Percentiles rank a stretch among this genome's conserved stretches.
These are phyloP conservation scores for Chrysanthemum seticuspe DNA, from an alignment of 129 eudicot genomes.

Conservation along the genomic window DNA sequence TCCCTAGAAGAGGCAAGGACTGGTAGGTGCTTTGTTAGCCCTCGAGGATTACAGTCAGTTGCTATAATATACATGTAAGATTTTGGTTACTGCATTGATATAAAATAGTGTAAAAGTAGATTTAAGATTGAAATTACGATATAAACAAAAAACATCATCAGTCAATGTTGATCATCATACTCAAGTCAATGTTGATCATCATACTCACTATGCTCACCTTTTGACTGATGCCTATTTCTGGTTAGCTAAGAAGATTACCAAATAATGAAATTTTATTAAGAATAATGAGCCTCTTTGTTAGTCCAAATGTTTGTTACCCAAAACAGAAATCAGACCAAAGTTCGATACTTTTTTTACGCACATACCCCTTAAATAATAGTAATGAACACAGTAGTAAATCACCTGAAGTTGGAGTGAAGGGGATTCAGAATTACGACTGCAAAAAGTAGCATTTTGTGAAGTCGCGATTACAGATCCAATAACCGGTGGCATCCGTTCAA, in stretches of 20 bases:
- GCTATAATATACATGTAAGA: conserved; percentile 50
- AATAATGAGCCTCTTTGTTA: neutral
- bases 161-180: conserved; percentile 5
- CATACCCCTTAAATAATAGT: neutral
- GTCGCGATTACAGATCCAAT: conserved; percentile 17
- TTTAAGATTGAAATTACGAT: neutral
- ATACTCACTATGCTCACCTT: neutral
- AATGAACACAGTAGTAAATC: conserved; percentile 1
- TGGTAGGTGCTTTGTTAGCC: conserved; percentile 72
- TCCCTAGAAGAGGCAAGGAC: conserved; percentile 67
- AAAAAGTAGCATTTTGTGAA: conserved; percentile 1
- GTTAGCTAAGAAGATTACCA: neutral
- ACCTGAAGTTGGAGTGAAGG: conserved; percentile 27
- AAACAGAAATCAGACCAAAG: neutral
- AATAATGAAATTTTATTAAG: neutral
- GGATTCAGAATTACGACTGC: conserved; percentile 14
- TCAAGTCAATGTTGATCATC: too few species aligned
- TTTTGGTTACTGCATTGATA: neutral
- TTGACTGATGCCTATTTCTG: neutral
- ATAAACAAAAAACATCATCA: neutral
- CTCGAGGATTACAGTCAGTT: conserved; percentile 75
- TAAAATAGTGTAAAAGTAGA: neutral
- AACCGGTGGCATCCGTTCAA: conserved; percentile 65
- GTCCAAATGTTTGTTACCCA: neutral
- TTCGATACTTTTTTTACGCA: neutral